Evolutionary conservation across 805 yeast genomes (phyloP).

Genomic region (Jamesozyma spencerorum): DNA sequence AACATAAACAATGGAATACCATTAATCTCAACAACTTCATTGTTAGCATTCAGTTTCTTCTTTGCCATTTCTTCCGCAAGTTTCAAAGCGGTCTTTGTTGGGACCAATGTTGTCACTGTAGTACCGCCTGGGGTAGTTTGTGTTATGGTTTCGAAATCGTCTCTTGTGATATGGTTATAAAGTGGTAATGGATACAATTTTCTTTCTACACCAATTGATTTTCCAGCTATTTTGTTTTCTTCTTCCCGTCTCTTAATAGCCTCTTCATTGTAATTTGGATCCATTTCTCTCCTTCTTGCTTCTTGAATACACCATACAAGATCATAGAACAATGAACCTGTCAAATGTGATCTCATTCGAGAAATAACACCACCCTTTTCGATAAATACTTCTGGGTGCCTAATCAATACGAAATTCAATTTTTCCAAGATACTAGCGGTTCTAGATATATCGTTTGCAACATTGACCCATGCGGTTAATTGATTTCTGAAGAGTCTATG

Average conservation of each 20-base stretch:
- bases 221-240: conserved; percentile 17
- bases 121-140: conserved; percentile 90
- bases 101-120: conserved; percentile 78
- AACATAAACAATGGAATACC: conserved; percentile 65
- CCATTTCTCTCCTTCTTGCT: conserved; percentile 64
- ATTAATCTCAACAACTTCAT: conserved; percentile 44
- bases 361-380: conserved; percentile 68
- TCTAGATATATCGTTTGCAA: conserved; percentile 82
- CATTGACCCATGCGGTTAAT: conserved; percentile 82
- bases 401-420: conserved; percentile 73
- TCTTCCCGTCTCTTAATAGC: conserved; percentile 28
- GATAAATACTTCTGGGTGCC: conserved; percentile 76
- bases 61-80: conserved; percentile 25
- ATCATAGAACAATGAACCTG: conserved; percentile 86
- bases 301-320: conserved; percentile 92
- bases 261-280: conserved; percentile 29
- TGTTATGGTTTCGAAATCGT: conserved; percentile 76
- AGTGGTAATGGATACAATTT: conserved; percentile 72
- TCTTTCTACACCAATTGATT: conserved; percentile 16
- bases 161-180: conserved; percentile 82
- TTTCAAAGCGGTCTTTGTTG: conserved; percentile 66
- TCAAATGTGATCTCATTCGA: conserved; percentile 83
- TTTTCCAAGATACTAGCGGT: conserved; percentile 87
- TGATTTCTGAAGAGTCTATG: conserved; percentile 83
- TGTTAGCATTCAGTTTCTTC: conserved; percentile 15